Base-by-base conservation (phyloP, 331 rosid species). In the Stylosanthes scabra region DNA sequence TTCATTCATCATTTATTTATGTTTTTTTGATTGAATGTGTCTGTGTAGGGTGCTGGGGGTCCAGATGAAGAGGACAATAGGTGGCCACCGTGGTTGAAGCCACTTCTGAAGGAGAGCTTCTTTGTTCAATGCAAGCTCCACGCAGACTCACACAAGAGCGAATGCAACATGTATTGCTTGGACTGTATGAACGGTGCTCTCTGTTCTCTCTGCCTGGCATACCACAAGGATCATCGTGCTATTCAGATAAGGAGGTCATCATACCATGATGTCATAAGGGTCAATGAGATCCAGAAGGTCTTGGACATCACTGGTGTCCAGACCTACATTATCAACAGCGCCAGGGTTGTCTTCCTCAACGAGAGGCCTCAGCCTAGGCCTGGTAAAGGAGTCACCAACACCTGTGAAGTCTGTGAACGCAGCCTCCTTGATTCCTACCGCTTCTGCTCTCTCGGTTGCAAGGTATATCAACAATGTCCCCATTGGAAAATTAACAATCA, bases 11-110 rank as follows among this genome's bases (percentile, higher is more conserved):
- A n/a, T n/a, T n/a, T n/a, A n/a, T n/a, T 42, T 41, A 34, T 72
- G 47, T 55, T 59, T 70, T 13, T 7, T 40, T 2, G 9, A 31
- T 66, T 40, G 2, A 49, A 3, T 34, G 39, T 34, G 39, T 6
- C 88, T 34, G 39, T 34, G 39, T 6, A 91, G 98, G 98, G 97
- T 77, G 97, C 92, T 80, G 97, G 93, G 70, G 98, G 96, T 1
- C 96, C 93, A 41, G 97, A 90, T 37, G 99, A 90, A 5, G 96
- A 92, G 63, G 96, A 90, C 70, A 83, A 80, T 65, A 86, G 93
- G 83, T 95, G 99, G 99, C 99, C 99, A 27, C 99, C 99, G 70
- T 95, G 99, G 99, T 83, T 95, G 89, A 90, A 88, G 73, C 97
- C 99, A 49, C 83, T 95, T 40, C 87, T 95, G 4, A 83, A 63